These are phyloP conservation scores for Carex cristatella DNA, from an alignment of 176 grass and related monocot species.

Conservation along the genomic window DNA sequence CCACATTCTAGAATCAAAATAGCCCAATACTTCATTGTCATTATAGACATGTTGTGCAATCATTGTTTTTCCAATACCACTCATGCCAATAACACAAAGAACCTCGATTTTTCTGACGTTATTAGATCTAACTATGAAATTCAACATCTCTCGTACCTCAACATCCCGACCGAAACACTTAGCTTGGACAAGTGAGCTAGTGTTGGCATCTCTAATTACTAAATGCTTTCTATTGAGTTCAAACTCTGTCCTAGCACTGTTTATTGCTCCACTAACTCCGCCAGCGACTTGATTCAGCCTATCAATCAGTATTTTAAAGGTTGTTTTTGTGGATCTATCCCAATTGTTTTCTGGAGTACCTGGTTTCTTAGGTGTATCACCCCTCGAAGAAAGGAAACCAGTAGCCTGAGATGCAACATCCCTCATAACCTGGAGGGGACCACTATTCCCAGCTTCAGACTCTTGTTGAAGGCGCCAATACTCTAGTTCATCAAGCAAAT, in stretches of 20 bases:
- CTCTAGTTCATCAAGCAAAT: conserved; percentile 56
- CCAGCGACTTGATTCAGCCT: neutral
- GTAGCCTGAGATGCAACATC: conserved; percentile 6
- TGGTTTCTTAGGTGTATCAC: neutral
- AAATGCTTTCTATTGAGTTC: neutral
- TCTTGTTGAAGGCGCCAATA: conserved; percentile 42
- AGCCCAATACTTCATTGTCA: conserved; percentile 25
- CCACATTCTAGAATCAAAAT: conserved; percentile 47
- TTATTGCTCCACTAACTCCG: neutral
- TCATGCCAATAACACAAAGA: conserved; percentile 43
- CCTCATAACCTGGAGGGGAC: neutral
- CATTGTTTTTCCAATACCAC: conserved; percentile 57
- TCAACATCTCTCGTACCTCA: neutral
- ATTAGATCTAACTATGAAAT: neutral
- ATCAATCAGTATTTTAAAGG: neutral
- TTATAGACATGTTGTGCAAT: conserved; percentile 48
- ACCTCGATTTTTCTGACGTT: conserved; percentile 8
- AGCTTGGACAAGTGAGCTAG: neutral
- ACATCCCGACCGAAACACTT: neutral
- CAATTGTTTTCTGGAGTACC: neutral
- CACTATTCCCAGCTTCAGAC: conserved; percentile 10
- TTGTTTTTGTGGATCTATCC: neutral
- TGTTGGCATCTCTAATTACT: neutral
- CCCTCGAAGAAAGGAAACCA: neutral
- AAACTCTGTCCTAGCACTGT: neutral